Evolutionary conservation across 2,329 filamentous ascomycete genomes (phyloP), one percentile per base, ranked within the genome.

Genomic region (Ophiostoma ulmi): DNA sequence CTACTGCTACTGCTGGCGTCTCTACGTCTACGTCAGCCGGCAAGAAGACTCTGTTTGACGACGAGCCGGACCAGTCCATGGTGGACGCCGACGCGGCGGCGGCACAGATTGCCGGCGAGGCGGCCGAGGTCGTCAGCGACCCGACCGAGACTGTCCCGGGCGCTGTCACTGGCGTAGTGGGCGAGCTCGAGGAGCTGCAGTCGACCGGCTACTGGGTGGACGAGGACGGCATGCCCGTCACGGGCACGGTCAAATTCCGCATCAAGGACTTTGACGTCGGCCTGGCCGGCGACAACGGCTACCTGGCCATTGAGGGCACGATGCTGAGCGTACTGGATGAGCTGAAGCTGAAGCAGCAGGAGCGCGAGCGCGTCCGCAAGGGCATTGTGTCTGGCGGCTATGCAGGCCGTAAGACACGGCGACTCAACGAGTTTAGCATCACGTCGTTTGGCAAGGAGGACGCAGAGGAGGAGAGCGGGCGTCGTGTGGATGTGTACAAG

Each of bases 291-390:
- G 88, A 90, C 75, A 90, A 90, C 72, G 92, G 91, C 13, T 95
- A 94, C 77, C 80, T 97, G 72, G 93, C 90, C 75, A 89, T 97
- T 73, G 91, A 95, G 78, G 94, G 94, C 36, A 96, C 92, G n/a
- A 90, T 97, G 86, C 81, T 97, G 68, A 83, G 85, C 66, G 86
- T 86, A 63, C 86, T 87, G 26, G 89, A 88, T 35, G 93, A 96
- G 80, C 82, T 80, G 74, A 80, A 81, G 36, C 80, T 91, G 39
- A 81, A 87, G 66, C 82, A 83, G 10, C 82, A 86, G 72, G 87
- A 90, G 77, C 80, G 79, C 75, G 79, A 81, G 70, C 77, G 79
- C 74, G 76, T 78, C 61, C 78, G 80, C 41, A 78, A 77, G 38
- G 78, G 79, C 31, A 75, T 72, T 78, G 79, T 41, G 64, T 66